phyloP scores from a whole-genome alignment of 2,329 filamentous ascomycete genomes.

The Ophiostoma australiae region DNA sequence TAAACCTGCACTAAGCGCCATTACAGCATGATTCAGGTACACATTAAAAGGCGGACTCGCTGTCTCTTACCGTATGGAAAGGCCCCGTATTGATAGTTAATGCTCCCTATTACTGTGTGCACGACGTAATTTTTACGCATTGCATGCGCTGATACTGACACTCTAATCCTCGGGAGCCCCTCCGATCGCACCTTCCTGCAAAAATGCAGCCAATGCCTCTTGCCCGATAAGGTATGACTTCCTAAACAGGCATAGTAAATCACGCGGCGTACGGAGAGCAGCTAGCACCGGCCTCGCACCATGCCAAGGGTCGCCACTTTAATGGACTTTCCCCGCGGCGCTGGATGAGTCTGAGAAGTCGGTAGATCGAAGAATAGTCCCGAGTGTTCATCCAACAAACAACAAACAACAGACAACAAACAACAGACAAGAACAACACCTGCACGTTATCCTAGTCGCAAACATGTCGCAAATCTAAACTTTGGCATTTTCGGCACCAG shows the following conservation, averaged over 20 bases:
- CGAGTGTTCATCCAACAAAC: not conserved
- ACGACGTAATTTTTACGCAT: conserved; percentile 8
- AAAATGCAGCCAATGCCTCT: not conserved
- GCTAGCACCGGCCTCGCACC: conserved; percentile 10
- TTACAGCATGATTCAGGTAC: not conserved
- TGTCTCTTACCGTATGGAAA: not conserved
- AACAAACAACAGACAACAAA: not conserved
- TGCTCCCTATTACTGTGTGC: not conserved
- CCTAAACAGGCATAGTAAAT: conserved; percentile 16
- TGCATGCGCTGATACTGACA: not conserved
- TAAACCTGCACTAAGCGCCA: not conserved
- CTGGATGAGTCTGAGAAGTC: not conserved
- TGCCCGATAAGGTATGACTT: conserved; percentile 18
- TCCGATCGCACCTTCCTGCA: conserved; percentile 10
- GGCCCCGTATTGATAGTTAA: not conserved
- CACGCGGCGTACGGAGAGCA: conserved; percentile 11
- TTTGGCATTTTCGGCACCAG: conserved; percentile 13
- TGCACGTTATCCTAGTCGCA: not conserved
- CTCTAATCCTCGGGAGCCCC: not conserved
- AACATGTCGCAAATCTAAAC: conserved; percentile 8
- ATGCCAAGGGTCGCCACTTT: conserved; percentile 11
- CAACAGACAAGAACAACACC: not conserved
- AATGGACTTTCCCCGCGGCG: conserved; percentile 11
- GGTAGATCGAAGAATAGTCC: not conserved
- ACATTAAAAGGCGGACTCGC: not conserved